Conservation (phyloP, 306 rosid genomes). For the Pachyrhizus erosus region DNA sequence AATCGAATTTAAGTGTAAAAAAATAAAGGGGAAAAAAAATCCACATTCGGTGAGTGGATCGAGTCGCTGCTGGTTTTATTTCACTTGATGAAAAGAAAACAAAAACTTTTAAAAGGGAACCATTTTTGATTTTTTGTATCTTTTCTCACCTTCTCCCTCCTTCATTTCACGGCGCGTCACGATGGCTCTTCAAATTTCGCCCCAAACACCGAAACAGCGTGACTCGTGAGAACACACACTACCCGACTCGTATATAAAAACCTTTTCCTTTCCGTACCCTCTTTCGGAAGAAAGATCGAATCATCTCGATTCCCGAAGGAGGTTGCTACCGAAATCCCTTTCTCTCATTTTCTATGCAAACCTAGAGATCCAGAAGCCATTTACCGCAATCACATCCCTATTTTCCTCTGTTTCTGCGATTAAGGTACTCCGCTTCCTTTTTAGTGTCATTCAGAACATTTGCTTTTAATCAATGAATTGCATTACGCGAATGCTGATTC, state of each 20-base stretch:
- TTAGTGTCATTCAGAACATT: not conserved
- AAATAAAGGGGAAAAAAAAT: not conserved
- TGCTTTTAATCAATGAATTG: not conserved
- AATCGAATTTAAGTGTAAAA: not conserved
- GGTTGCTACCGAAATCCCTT: not conserved
- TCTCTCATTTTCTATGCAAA: slow-evolving; percentile 4
- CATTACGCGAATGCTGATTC: not conserved
- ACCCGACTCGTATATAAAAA: not conserved
- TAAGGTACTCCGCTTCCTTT: slow-evolving; percentile 20
- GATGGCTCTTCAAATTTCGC: slow-evolving; percentile 8
- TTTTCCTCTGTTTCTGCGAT: not conserved
- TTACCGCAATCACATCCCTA: not conserved
- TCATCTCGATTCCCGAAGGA: not conserved
- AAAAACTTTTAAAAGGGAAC: not conserved
- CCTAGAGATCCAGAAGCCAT: slow-evolving; percentile 29
- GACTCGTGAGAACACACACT: not conserved
- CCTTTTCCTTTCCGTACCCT: not conserved
- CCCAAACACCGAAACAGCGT: slow-evolving; percentile 15
- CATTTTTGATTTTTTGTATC: not conserved
- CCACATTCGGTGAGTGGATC: not conserved
- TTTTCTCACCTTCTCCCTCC: not conserved
- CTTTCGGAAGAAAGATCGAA: not conserved
- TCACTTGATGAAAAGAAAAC: not conserved
- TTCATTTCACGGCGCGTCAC: slow-evolving; percentile 5
- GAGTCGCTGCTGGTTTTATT: not conserved